Base-by-base conservation (phyloP, 371 early-diverging fungal genomes). In the Lichtheimia ornata region DNA sequence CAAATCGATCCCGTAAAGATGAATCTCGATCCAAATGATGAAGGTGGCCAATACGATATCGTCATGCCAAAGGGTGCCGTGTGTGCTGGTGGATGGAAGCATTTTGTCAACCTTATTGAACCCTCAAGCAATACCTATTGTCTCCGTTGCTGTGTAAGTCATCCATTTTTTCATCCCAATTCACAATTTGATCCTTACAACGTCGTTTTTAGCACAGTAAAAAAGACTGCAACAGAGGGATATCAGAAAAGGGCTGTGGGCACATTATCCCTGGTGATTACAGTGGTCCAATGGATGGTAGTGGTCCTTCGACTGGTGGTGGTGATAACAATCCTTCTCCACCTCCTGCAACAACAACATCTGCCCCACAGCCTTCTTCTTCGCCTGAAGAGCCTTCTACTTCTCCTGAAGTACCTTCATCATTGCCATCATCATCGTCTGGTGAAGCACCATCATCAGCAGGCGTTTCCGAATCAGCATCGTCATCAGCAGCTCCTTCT, bases 61-160 rank as follows among this genome's bases (percentile, higher is more conserved):
- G 66, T 56, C 7, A 79, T 82, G 12, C 84, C 84, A 11, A 61
- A 62, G 13, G 79, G 80, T 2, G 71, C 84, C 20, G 61, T 61
- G 5, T 82, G 78, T 64, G 73, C 70, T 14, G 35, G 35, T 35
- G 84, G 81, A 3, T 84, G 78, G 64, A 53, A 62, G 12, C 71
- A 64, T 42, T 85, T 71, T 59, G 82, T 85, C 47, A 79, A 84
- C 50, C 61, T 84, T 43, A 71, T 81, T 25, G 84, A 84, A 59
- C 84, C 84, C 25, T 49, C 74, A 22, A 63, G 59, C 4, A 66
- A 68, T 14, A 75, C 71, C 13, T 84, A 71, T 49, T 84, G 84
- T 60, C 72, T 84, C 53, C 76, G 84, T 51, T 84, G 84, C 68
- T 85, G 85, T 70, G 76, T 72, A 72, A 72, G 73, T 76, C 2